Evolutionary conservation across 1,284 basidiomycete genomes (phyloP).

Genomic region (Tylopilus orsonianus): DNA sequence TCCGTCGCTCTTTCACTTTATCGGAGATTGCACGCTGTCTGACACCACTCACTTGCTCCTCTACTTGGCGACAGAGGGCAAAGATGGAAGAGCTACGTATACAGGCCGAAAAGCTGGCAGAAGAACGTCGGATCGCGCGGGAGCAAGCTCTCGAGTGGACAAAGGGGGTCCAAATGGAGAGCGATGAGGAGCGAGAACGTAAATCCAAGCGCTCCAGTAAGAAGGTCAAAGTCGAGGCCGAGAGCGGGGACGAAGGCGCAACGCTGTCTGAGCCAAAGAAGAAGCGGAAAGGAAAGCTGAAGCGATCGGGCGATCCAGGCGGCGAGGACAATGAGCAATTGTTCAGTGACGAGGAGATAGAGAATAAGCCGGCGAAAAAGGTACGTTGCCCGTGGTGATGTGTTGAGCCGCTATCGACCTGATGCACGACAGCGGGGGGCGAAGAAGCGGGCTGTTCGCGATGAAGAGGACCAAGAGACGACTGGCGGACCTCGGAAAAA

Average conservation of each 20-base stretch:
- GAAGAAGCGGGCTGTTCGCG: conserved; percentile 72
- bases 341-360: conserved; percentile 70
- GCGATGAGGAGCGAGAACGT: conserved; percentile 73
- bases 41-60: background rate
- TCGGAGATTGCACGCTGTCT: background rate
- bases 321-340: conserved; percentile 53
- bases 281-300: conserved; percentile 47
- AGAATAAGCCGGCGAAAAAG: conserved; percentile 66
- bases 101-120: conserved; percentile 70
- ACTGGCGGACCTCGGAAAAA: conserved; percentile 59
- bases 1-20: conserved; percentile 27
- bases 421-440: conserved; percentile 39
- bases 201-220: conserved; percentile 56
- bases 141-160: conserved; percentile 81
- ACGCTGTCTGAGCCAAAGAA: conserved; percentile 49
- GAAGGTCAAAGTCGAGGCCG: conserved; percentile 54
- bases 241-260: conserved; percentile 55
- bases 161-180: conserved; percentile 61
- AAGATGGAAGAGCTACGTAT: conserved; percentile 57
- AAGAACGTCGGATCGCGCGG: conserved; percentile 70
- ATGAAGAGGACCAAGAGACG: conserved; percentile 72
- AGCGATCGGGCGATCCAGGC: conserved; percentile 40
- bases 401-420: background rate
- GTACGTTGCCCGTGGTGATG: conserved; percentile 34
- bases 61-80: conserved; percentile 41